Evolutionary conservation across 148 eudicot genomes (phyloP), one percentile per base, ranked within the genome.

Genomic region (Rhododendron molle): DNA sequence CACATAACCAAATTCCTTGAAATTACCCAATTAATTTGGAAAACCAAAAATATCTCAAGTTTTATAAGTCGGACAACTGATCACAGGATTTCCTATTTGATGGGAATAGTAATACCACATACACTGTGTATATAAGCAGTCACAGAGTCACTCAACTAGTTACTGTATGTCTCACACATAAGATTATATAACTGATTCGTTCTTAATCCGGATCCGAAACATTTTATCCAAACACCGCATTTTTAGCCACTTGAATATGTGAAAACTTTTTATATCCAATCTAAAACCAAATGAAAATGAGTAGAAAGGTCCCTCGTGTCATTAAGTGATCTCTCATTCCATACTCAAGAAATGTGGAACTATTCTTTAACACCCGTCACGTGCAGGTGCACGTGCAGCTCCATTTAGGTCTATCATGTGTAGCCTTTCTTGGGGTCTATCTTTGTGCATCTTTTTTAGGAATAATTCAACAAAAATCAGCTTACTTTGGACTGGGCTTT

Each of bases 401-500:
- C 9, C 26, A 58, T 58, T 21, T 58, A 58, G n/a, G 26, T 58
- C 65, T 58, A 58, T 58, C 65, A 21, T 0, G 8, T 58, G n/a
- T 58, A 6, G n/a, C 65, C 65, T 15, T 16, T 21, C 21, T 58
- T 13, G 1, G 15, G 23, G 26, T 58, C 65, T 58, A 58, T 58
- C 65, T 21, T 58, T 1, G 9, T 20, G n/a, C 65, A 58, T 4
- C 65, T 6, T 21, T 21, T 28, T 32, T 36, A 15, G 5, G 4
- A 74, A 38, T 14, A 74, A 74, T 18, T 14, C 23, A 36, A 34
- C 78, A 34, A 5, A 32, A 74, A 34, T 60, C 13, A 69, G 80
- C 90, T 87, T 88, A 96, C 98, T 82, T 90, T 95, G 85, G 97
- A 92, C 83, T 54, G 92, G 20, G 98, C 98, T 87, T 92, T 94